Percentiles rank a stretch among this genome's conserved stretches.
Conservation (phyloP, 2,329 filamentous ascomycete genomes). For the Colletotrichum theobromicola region DNA sequence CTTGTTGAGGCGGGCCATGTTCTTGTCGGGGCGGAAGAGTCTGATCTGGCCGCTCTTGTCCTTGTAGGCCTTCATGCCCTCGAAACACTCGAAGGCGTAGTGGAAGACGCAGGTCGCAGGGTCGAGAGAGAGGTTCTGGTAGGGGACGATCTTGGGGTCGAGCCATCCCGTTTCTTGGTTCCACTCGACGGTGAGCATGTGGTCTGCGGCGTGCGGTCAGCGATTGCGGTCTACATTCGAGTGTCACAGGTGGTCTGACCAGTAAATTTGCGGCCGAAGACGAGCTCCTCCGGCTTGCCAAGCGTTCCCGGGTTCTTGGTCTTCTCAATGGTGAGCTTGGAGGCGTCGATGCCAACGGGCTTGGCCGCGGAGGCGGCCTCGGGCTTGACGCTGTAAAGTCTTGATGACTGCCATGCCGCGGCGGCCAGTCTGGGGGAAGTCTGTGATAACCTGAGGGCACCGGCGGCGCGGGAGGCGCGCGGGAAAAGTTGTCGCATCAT, state of each 20-base stretch:
- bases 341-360: slow-evolving; percentile 75
- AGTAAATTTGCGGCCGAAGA: slow-evolving; percentile 92
- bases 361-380: slow-evolving; percentile 54
- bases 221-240: neutral
- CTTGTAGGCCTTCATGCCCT: slow-evolving; percentile 99
- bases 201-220: slow-evolving; percentile 63
- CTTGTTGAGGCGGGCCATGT: slow-evolving; percentile 94
- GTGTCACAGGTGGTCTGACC: slow-evolving; percentile 52
- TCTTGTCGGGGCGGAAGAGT: slow-evolving; percentile 92
- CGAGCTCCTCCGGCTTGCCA: slow-evolving; percentile 76
- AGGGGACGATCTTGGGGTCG: slow-evolving; percentile 82
- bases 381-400: slow-evolving; percentile 60
- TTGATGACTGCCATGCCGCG: slow-evolving; percentile 37
- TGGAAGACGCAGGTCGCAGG: slow-evolving; percentile 97
- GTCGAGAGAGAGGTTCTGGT: slow-evolving; percentile 96
- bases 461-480: slow-evolving; percentile 40
- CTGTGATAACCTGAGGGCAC: slow-evolving; percentile 24
- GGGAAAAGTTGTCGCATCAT: slow-evolving; percentile 55
- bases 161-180: slow-evolving; percentile 84
- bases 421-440: slow-evolving; percentile 33
- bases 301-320: slow-evolving; percentile 78
- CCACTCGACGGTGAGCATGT: slow-evolving; percentile 98
- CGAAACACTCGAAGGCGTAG: slow-evolving; percentile 98
- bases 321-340: slow-evolving; percentile 75
- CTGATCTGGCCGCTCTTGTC: slow-evolving; percentile 79